Conservation (phyloP, 2,329 filamentous ascomycete genomes). For the Gnomoniopsis sp. region DNA sequence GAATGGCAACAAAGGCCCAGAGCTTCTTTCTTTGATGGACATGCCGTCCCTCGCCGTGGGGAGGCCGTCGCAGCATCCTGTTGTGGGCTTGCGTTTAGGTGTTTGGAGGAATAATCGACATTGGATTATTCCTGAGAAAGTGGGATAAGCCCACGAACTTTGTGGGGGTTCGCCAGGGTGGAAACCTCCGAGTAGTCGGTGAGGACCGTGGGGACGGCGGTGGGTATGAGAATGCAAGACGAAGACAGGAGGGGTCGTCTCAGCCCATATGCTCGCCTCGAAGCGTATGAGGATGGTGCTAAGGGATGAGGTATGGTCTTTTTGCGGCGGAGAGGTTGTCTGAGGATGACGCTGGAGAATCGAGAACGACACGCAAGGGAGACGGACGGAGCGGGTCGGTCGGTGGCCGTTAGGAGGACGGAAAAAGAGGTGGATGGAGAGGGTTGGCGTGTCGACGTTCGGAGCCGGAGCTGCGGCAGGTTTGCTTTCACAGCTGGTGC, state of each 20-base stretch:
- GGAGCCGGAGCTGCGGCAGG: background rate
- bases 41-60: slow-evolving; percentile 47
- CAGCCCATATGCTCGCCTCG: background rate
- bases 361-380: background rate
- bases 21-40: slow-evolving; percentile 34
- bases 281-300: background rate
- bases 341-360: background rate
- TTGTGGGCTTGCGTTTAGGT: slow-evolving; percentile 14
- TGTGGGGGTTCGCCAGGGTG: background rate
- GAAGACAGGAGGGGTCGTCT: background rate
- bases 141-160: background rate
- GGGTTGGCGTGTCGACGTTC: background rate
- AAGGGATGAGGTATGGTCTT: background rate
- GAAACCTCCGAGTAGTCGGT: background rate
- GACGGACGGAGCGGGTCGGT: background rate
- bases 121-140: slow-evolving; percentile 6
- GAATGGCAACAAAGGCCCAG: slow-evolving; percentile 47
- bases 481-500: background rate
- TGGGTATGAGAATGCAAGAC: background rate
- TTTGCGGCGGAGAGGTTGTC: background rate
- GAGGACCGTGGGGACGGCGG: background rate
- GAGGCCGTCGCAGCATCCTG: slow-evolving; percentile 57
- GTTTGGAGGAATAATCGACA: slow-evolving; percentile 11
- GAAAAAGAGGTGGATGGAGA: background rate
- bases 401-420: background rate